These are phyloP conservation scores for Smittium culicis DNA, from an alignment of 371 early-diverging fungal genomes.

Conservation along the genomic window DNA sequence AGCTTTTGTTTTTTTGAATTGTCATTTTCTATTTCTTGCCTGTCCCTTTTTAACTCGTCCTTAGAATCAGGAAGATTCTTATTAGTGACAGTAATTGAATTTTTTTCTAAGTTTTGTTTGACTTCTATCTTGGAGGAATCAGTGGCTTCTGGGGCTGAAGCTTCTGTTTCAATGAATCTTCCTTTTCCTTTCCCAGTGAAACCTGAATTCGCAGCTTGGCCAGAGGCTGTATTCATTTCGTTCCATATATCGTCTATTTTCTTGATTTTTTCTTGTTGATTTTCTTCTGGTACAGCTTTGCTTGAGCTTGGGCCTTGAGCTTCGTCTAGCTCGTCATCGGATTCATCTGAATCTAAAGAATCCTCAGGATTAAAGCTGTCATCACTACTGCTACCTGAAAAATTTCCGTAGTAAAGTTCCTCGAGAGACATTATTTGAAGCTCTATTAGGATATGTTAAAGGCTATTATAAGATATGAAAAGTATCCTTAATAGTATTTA, in stretches of 20 bases:
- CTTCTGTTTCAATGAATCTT: constrained; percentile 2
- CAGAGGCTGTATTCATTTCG: constrained; percentile 22
- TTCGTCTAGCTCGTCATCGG: background rate
- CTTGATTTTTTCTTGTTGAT: constrained; percentile 19
- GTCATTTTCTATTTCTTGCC: no score
- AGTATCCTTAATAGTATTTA: no score
- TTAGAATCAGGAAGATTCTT: background rate
- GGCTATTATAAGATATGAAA: no score
- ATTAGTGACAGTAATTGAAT: no score
- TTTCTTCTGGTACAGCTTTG: background rate
- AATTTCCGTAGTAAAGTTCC: background rate
- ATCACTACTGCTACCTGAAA: background rate
- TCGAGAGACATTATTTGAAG: background rate
- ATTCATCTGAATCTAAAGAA: background rate
- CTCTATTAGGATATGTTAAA: no score
- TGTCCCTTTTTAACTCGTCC: no score
- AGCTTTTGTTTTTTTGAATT: background rate
- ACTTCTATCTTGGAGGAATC: no score
- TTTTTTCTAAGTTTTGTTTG: no score
- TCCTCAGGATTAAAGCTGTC: background rate
- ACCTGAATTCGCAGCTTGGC: background rate
- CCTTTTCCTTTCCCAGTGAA: constrained; percentile 5
- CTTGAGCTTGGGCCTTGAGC: background rate
- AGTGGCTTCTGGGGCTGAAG: no score
- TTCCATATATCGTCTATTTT: constrained; percentile 27